Evolutionary conservation across 2,329 filamentous ascomycete species (phyloP), one percentile per base, ranked within the genome.

Genomic region (Onygenales sp.): DNA sequence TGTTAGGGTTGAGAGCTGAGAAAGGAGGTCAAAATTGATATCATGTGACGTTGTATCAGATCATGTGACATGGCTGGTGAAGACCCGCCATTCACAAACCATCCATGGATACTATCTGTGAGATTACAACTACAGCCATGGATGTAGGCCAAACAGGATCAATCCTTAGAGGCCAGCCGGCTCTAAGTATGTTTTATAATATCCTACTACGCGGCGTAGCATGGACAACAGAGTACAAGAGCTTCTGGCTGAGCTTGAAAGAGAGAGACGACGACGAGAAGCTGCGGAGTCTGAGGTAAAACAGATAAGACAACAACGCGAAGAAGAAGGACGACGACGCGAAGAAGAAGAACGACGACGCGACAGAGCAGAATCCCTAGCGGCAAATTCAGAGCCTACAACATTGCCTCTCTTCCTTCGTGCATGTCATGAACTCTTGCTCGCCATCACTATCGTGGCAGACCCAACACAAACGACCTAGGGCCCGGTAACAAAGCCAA

Each of bases 261-360:
- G 37, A 50, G n/a, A 49, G 44, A 42, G 42, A 49, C 32, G 50
- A 42, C 34, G 33, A 31, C 33, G 39, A 2, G 46, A 53, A 47
- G 56, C 62, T 11, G 55, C 59, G 44, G 57, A 62, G 52, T 55
- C 54, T 44, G 54, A 57, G 57, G 58, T 58, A 52, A 57, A 63
- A 61, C 56, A 56, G 42, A 64, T 61, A 11, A 63, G 68, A 21
- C 17, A 13, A 33, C 31, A 11, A 32, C 50, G 50, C 31, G 50
- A 52, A 45, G 42, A 52, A 44, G 50, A 52, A 13, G 27, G 27
- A 43, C 4, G 6, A 44, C 13, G 42, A 10, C 49, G 11, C 4
- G 42, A 52, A 52, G 7, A 2, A 9, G 17, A 45, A 46, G 13
- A 31, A n/a, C 52, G 40, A 34, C 33, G 14, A 31, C 42, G 42